Base-by-base conservation (phyloP, 768 basidiomycete species). In the Tubosaeta brunneosetosa region DNA sequence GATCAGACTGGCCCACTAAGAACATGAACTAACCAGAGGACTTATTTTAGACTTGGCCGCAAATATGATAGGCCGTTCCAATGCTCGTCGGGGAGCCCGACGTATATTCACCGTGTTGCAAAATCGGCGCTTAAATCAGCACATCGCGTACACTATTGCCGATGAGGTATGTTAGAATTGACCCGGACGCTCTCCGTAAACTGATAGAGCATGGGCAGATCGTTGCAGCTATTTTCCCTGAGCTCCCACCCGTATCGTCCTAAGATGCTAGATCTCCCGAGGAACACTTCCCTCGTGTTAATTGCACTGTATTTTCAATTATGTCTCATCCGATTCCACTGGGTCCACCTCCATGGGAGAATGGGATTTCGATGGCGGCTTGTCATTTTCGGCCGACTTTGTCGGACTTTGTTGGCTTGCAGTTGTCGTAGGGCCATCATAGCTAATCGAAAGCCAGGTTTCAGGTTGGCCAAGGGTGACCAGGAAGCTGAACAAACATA, bases 51-150 rank as follows among this genome's bases (percentile, higher is more conserved):
- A 98, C 64, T 71, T 97, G 48, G 94, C 91, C 31, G 92, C 95
- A 7, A 97, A 97, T 61, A 93, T 97, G 88, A 97, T 97, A 59
- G 97, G 97, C n/a, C 81, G 94, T 29, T 86, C 90, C 3, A 98
- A 99, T 65, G 94, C 95, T 16, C 83, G 94, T 12, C 80, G 94
- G 40, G 97, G 94, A 14, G 94, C 95, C 9, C 79, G 93, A 37
- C 79, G 93, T 45, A 89, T 97, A 55, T 97, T 98, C 66, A 86
- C 93, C 5, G 92, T 95, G 2, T 66, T 98, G 40, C 97, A 99
- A 70, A 97, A 97, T 65, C 81, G 85, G 44, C 82, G 95, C n/a
- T 75, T 98, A 31, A 97, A 95, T 68, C 92, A 95, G 64, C 94
- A 97, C 65, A 84, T 97, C 49, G 80, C 85, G 14, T 90, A 97